Evolutionary conservation across 129 eudicot genomes (phyloP).

Genomic region (Lactuca sativa): DNA sequence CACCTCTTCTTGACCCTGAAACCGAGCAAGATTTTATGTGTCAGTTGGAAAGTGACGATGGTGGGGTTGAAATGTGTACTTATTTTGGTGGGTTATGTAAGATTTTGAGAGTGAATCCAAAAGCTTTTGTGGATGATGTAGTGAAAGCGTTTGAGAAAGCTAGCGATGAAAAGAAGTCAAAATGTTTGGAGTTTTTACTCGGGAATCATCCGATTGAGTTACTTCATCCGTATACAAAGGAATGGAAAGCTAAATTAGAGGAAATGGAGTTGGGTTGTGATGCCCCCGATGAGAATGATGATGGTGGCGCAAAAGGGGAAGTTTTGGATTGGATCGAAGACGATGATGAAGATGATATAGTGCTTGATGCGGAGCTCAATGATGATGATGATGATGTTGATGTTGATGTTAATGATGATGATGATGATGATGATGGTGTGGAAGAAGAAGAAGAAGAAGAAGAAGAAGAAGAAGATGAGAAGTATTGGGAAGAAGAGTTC

Average conservation of each 20-base stretch:
- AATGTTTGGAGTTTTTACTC: constrained; percentile 72
- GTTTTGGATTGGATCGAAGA: constrained; percentile 81
- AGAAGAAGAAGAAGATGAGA: constrained; percentile 52
- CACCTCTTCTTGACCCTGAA: constrained; percentile 81
- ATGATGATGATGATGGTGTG: constrained; percentile 30
- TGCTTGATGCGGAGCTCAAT: constrained; percentile 39
- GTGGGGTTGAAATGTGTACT: constrained; percentile 72
- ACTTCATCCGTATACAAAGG: constrained; percentile 91
- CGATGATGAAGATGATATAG: constrained; percentile 39
- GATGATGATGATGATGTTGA: constrained; percentile 27
- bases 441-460: constrained; percentile 54
- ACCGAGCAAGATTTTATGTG: constrained; percentile 67
- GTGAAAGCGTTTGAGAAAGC: constrained; percentile 80
- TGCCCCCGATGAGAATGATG: constrained; percentile 85
- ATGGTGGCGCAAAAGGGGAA: constrained; percentile 32
- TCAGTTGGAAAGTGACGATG: constrained; percentile 73
- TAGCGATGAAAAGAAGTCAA: constrained; percentile 77
- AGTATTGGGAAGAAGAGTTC: constrained; percentile 81
- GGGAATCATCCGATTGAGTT: constrained; percentile 74
- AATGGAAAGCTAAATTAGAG: constrained; percentile 93
- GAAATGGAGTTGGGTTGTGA: constrained; percentile 97
- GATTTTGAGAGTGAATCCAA: constrained; percentile 67
- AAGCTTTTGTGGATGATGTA: constrained; percentile 95
- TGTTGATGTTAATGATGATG: constrained; percentile 25
- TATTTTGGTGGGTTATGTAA: constrained; percentile 87